Percentiles rank a stretch among this genome's conserved stretches.
These are phyloP conservation scores for Styphnolobium japonicum DNA, from an alignment of 306 rosid genomes.

Conservation along the genomic window DNA sequence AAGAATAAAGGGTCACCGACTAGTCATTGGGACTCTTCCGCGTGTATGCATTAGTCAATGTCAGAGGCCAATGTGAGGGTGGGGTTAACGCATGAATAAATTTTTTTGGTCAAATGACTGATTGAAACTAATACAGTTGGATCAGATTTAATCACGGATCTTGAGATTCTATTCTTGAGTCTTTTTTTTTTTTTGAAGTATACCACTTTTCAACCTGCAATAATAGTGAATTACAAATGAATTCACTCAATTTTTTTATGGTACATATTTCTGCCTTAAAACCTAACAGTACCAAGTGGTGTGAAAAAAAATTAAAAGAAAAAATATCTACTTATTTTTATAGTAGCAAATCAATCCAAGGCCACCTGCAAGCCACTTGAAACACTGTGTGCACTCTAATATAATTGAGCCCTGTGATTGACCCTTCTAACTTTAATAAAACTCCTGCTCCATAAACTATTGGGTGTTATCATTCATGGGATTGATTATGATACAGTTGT, in stretches of 20 bases:
- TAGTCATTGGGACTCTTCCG: slow-evolving; percentile 26
- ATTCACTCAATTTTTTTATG: neutral
- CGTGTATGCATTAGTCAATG: slow-evolving; percentile 34
- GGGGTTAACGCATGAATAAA: neutral
- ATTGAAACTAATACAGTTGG: slow-evolving; percentile 17
- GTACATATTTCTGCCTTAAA: neutral
- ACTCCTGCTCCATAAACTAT: neutral
- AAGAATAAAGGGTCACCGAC: slow-evolving; percentile 44
- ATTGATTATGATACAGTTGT: slow-evolving; percentile 13
- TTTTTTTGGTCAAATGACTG: neutral
- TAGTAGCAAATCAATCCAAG: slow-evolving; percentile 7
- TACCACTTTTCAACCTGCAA: neutral
- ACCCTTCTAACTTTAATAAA: slow-evolving; percentile 17
- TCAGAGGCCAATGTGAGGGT: slow-evolving; percentile 36
- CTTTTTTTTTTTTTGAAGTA: neutral
- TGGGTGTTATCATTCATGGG: neutral
- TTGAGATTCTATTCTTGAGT: neutral
- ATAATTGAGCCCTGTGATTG: slow-evolving; percentile 14
- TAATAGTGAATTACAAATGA: neutral
- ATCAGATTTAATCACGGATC: slow-evolving; percentile 8
- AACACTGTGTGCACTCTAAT: neutral
- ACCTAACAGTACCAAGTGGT: neutral
- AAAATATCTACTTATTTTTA: neutral
- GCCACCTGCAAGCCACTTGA: slow-evolving; percentile 10
- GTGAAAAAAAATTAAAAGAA: neutral